Evolutionary conservation across 441 rosid species (phyloP), one percentile per base, ranked within the genome.

Genomic region (Bocquillonia castaneifolia): DNA sequence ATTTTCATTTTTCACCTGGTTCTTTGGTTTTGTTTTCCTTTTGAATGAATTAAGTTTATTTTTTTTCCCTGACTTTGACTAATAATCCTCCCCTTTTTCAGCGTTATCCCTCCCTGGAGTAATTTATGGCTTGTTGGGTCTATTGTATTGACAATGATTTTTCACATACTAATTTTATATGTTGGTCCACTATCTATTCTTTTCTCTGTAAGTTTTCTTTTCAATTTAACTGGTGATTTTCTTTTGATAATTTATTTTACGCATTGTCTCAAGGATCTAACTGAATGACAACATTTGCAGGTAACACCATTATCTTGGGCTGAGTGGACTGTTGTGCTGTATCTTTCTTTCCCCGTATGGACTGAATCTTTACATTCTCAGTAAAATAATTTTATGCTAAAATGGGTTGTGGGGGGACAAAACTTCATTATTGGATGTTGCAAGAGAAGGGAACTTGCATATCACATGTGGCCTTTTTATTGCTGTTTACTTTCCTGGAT

Each of bases 81-180:
- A 26, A 18, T 53, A 54, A 26, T 56, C 50, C 72, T 61, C 73
- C 44, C 79, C 58, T 74, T 78, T 82, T 71, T 28, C 79, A 92
- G 99, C 76, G 91, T 83, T 69, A 86, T 90, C 78, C 94, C 94
- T 75, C 99, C 99, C 57, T 86, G 99, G 97, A 95, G 98, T 84
- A 95, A 95, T 80, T 71, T 91, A 76, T 95, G 99, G 99, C 97
- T 95, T 50, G 98, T 95, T 50, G 93, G 77, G 58, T 95, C 99
- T 68, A 92, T 95, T 67, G 68, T 90, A 73, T 80, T 92, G 80
- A 95, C 98, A 56, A 92, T 95, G 96, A 67, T 92, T 67, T 90
- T 95, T 75, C 99, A 92, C 85, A 61, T 89, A 28, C 83, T 92
- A 69, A 87, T 95, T 69, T 82, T 95, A 68, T 90, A 89, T 66